Conservation (phyloP, 108 stramenopile genomes). For the Nitzschia palea region DNA sequence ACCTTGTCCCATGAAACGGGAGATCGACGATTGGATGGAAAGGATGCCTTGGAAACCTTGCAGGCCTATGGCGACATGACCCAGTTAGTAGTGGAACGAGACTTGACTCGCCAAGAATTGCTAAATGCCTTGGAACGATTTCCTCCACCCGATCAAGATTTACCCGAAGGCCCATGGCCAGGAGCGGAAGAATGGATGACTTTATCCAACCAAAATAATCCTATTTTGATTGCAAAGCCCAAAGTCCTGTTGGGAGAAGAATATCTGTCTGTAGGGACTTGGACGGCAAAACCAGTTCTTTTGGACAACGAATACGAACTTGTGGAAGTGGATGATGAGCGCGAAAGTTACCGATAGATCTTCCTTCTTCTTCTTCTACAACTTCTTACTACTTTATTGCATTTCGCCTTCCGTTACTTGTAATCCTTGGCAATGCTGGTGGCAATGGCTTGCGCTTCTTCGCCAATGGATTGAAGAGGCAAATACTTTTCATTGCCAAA, state of each 20-base stretch:
- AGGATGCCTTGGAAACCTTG: conserved; percentile 44
- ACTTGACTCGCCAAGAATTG: conserved; percentile 35
- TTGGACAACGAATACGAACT: background rate
- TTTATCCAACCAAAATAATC: background rate
- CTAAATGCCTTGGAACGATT: conserved; percentile 21
- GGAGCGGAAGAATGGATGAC: background rate
- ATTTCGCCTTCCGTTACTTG: no score
- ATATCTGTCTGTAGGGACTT: conserved; percentile 1
- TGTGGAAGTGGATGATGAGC: background rate
- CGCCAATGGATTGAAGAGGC: conserved; percentile 45
- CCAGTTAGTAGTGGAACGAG: conserved; percentile 26
- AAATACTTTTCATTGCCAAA: conserved; percentile 52
- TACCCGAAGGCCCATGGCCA: conserved; percentile 7
- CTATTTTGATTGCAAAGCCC: background rate
- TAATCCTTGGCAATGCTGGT: background rate
- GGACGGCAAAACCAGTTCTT: background rate
- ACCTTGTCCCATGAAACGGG: conserved; percentile 60
- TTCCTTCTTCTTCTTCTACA: no score
- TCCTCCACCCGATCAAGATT: background rate
- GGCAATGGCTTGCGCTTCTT: conserved; percentile 29
- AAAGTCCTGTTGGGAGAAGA: background rate
- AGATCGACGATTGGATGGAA: conserved; percentile 76
- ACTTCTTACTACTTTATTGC: no score
- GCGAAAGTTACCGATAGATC: no score
- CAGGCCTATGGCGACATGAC: conserved; percentile 10